These are phyloP conservation scores for Fusarium sp. DNA, from an alignment of 2,329 filamentous ascomycete species.

Conservation along the genomic window DNA sequence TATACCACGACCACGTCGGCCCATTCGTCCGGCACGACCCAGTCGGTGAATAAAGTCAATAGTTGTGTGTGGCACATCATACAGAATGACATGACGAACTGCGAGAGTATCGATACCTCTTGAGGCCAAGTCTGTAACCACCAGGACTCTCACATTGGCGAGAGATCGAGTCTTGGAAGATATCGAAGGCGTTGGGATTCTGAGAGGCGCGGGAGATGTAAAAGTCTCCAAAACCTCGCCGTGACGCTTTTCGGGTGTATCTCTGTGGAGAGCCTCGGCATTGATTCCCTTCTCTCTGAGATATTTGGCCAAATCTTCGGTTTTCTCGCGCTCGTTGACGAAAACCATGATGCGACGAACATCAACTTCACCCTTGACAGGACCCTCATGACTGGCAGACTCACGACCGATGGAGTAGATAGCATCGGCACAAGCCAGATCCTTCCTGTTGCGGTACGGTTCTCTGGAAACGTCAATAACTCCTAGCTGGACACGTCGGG, in stretches of 20 bases:
- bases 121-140: conserved; percentile 93
- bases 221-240: conserved; percentile 83
- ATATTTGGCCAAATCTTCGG: conserved; percentile 82
- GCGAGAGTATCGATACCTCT: conserved; percentile 94
- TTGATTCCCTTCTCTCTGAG: conserved; percentile 88
- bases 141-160: conserved; percentile 87
- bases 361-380: conserved; percentile 68
- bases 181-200: conserved; percentile 47
- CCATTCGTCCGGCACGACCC: conserved; percentile 92
- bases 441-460: conserved; percentile 94
- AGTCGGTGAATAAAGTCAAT: conserved; percentile 99
- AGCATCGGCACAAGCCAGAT: conserved; percentile 91
- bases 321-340: conserved; percentile 94
- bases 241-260: conserved; percentile 82
- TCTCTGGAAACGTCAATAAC: conserved; percentile 92
- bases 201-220: conserved; percentile 64
- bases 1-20: conserved; percentile 86
- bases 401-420: conserved; percentile 95
- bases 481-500: conserved; percentile 91
- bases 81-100: conserved; percentile 91
- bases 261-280: conserved; percentile 85
- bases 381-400: conserved; percentile 68
- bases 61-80: conserved; percentile 97
- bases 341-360: conserved; percentile 93
- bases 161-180: conserved; percentile 64